Base-by-base conservation (phyloP, 2,329 filamentous ascomycete genomes). In the Sporothrix mexicana region DNA sequence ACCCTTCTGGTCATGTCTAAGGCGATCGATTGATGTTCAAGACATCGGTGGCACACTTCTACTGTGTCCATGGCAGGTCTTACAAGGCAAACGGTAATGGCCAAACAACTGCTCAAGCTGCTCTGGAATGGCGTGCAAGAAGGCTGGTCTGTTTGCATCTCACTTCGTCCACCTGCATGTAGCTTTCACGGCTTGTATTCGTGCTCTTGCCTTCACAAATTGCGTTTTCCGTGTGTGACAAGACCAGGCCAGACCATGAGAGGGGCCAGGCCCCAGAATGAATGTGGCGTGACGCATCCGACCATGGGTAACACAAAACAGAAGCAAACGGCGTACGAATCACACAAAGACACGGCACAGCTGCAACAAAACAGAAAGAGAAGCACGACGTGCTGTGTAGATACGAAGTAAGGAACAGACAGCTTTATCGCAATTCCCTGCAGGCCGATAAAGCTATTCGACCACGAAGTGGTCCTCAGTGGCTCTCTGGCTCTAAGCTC, bases 381-480 rank as follows among this genome's bases (percentile, higher is more conserved):
- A 12, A 25, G 30, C 7, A 36, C 30, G 30, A 7, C 30, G 30
- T 36, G 30, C 30, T 36, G 30, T 36, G 30, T 12, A 25, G 5
- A 17, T 17, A 20, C 51, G 20, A n/a, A 51, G 47, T 5, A 51
- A 15, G 5, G 47, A 15, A 62, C 30, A n/a, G 59, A 57, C 30
- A 69, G 67, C 67, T 59, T 69, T 69, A 69, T 69, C 67, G 67
- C 36, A 55, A 51, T 1, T 12, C 36, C 67, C 51, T 57, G 51
- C 36, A 30, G 3, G 10, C 30, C 67, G 67, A 69, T 69, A 69
- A 69, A 57, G 67, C 67, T 69, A 36, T n/a, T 17, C 23, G 10
- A n/a, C 17, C 51, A 25, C n/a, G 51, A 55, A 55, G 51, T 55
- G 51, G 51, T 20, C 20, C 51, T 12, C 47, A n/a, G 15, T 15